phyloP scores from a whole-genome alignment of 129 eudicot species.

The Silybum marianum region DNA sequence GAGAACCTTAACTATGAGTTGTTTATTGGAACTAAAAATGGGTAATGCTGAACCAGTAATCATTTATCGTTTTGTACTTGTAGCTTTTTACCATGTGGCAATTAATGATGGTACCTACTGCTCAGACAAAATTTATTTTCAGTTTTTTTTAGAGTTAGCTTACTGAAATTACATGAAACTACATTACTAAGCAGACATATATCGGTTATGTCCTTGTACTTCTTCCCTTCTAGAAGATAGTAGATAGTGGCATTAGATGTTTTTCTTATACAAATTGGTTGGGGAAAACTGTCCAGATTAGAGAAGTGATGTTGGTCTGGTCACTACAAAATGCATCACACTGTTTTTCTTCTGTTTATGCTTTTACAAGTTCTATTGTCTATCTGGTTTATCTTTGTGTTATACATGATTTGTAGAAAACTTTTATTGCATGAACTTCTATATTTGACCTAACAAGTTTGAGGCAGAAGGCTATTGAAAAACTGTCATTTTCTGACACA shows the following conservation, averaged over 20 bases:
- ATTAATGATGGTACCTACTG: not conserved
- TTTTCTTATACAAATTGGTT: not conserved
- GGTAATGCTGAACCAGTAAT: not conserved
- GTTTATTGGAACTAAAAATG: not conserved
- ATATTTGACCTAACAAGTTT: constrained; percentile 1
- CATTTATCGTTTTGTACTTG: not conserved
- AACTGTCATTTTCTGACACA: not conserved
- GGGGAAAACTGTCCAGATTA: not conserved
- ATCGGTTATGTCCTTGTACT: not conserved
- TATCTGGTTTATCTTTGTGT: not conserved
- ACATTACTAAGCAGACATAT: not conserved
- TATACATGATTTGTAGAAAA: not conserved
- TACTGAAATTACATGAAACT: constrained; percentile 3
- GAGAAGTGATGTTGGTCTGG: not conserved
- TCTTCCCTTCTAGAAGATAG: not conserved
- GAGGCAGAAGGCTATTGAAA: not conserved
- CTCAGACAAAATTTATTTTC: no score
- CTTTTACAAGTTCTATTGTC: not conserved
- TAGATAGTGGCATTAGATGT: not conserved
- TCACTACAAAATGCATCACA: not conserved
- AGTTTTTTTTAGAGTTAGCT: no score
- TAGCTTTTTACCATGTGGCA: not conserved
- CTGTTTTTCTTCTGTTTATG: not conserved
- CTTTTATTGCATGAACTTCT: not conserved
- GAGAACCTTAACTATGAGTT: not conserved